Evolutionary conservation across 2,329 filamentous ascomycete genomes (phyloP).

Genomic region (Epichloe glyceriae): DNA sequence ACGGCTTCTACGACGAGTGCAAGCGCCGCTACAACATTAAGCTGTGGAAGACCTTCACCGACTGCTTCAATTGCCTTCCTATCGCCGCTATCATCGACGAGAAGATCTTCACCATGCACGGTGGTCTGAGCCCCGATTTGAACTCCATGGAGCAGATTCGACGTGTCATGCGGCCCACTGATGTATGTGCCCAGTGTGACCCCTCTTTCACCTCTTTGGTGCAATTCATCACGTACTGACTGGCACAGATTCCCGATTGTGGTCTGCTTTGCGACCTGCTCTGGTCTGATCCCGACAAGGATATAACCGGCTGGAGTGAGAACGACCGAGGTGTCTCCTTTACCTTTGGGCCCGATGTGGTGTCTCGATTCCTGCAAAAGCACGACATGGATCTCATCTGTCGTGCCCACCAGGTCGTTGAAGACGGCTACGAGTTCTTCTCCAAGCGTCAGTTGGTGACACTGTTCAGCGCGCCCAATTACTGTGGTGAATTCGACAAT

Average conservation of each 20-base stretch:
- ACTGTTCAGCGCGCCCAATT: conserved; percentile 95
- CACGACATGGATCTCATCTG: conserved; percentile 99
- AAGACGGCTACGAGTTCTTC: conserved; percentile 99
- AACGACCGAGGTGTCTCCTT: conserved; percentile 98
- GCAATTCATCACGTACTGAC: conserved; percentile 11
- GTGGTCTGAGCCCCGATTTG: conserved; percentile 87
- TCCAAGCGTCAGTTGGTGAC: conserved; percentile 96
- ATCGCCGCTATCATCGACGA: conserved; percentile 98
- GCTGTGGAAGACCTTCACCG: conserved; percentile 98
- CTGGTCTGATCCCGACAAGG: conserved; percentile 98
- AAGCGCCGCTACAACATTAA: conserved; percentile 99
- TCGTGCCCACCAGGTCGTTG: conserved; percentile 94
- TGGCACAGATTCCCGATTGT: conserved; percentile 79
- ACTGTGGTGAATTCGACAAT: conserved; percentile 99
- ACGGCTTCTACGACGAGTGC: conserved; percentile 99
- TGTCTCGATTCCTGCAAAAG: conserved; percentile 94
- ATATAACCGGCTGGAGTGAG: conserved; percentile 98
- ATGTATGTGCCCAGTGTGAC: conserved; percentile 53
- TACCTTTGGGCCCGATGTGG: conserved; percentile 94
- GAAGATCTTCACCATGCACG: conserved; percentile 99
- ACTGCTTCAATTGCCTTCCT: conserved; percentile 98
- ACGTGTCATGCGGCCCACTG: conserved; percentile 95
- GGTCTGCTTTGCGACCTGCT: conserved; percentile 93
- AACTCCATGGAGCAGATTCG: conserved; percentile 99
- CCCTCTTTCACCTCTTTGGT: conserved; percentile 7